A percentile compares a stretch with the other conserved stretches of the same genome.
Conservation (phyloP, 1,139 yeast species). For the Casaregolazyma suthepensis region DNA sequence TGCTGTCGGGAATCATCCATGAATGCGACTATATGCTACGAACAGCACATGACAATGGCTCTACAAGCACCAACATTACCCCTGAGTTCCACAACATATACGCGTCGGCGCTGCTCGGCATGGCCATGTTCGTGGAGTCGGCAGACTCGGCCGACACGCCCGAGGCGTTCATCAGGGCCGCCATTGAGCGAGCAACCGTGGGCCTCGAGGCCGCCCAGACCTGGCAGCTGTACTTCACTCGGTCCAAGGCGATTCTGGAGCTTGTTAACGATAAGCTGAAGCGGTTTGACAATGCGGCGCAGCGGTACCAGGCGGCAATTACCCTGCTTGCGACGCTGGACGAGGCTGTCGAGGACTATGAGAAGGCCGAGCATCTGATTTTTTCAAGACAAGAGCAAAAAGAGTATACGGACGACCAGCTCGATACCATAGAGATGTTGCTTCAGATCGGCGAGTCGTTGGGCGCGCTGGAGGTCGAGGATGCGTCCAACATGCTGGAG, state of each 20-base stretch:
- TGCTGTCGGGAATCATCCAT: constrained; percentile 80
- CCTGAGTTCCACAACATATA: constrained; percentile 67
- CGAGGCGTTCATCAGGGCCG: constrained; percentile 52
- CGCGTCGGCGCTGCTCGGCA: constrained; percentile 63
- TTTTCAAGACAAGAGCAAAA: constrained; percentile 18
- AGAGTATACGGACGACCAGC: constrained; percentile 18
- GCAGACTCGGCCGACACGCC: constrained; percentile 14
- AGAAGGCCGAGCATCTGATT: constrained; percentile 40
- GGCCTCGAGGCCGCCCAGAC: constrained; percentile 39
- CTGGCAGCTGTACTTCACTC: constrained; percentile 43
- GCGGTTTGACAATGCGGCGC: constrained; percentile 8
- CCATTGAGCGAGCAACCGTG: constrained; percentile 59
- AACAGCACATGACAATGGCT: constrained; percentile 29
- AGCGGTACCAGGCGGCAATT: constrained; percentile 12
- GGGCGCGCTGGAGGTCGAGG: constrained; percentile 62
- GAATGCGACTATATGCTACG: constrained; percentile 83
- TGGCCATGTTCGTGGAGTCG: constrained; percentile 39
- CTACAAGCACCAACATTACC: constrained; percentile 27
- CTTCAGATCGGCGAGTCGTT: constrained; percentile 49
- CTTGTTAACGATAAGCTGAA: constrained; percentile 30
- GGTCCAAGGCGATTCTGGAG: constrained; percentile 49
- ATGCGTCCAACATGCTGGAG: constrained; percentile 36
- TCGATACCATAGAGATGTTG: constrained; percentile 30
- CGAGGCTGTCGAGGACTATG: constrained; percentile 41
- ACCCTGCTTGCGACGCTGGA: constrained; percentile 31